A percentile compares a stretch with the other conserved stretches of the same genome.
Evolutionary conservation across 78 protist genomes (phyloP).

Genomic region (Dictyostelium firmibasis): DNA sequence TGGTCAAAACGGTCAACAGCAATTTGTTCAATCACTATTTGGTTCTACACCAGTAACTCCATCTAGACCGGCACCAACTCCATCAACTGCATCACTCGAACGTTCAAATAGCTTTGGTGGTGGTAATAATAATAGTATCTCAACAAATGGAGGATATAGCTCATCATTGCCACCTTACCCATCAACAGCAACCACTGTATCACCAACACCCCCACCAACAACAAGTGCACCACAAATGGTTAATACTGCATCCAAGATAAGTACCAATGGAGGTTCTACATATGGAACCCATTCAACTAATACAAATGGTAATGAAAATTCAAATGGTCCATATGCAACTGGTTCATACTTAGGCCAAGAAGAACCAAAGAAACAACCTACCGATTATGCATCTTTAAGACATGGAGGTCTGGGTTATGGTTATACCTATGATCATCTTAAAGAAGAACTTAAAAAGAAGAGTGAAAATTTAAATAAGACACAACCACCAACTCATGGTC

Average conservation of each 20-base stretch:
- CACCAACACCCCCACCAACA: not conserved
- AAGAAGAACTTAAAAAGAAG: conserved; percentile 49
- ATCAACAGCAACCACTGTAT: not conserved
- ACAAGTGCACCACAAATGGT: conserved; percentile 7
- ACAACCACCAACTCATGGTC: not conserved
- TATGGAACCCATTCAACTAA: not conserved
- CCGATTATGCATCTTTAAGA: not conserved
- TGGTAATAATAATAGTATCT: not conserved
- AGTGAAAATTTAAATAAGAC: conserved; percentile 18
- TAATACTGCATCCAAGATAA: not conserved
- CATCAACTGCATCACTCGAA: not conserved
- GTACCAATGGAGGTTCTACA: not conserved
- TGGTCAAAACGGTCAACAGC: not conserved
- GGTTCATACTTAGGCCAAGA: conserved; percentile 1
- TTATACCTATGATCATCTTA: conserved; percentile 58
- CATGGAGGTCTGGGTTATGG: conserved; percentile 73
- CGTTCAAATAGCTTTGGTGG: not conserved
- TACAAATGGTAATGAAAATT: not conserved
- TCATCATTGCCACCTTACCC: conserved; percentile 9
- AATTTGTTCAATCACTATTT: conserved; percentile 6
- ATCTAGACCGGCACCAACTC: not conserved
- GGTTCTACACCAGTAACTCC: not conserved
- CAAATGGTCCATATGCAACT: not conserved
- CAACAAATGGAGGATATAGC: not conserved
- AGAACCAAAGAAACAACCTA: not conserved